A percentile compares a stretch with the other conserved stretches of the same genome.
These are phyloP conservation scores for Sutorius australiensis DNA, from an alignment of 768 basidiomycete genomes.

Conservation along the genomic window DNA sequence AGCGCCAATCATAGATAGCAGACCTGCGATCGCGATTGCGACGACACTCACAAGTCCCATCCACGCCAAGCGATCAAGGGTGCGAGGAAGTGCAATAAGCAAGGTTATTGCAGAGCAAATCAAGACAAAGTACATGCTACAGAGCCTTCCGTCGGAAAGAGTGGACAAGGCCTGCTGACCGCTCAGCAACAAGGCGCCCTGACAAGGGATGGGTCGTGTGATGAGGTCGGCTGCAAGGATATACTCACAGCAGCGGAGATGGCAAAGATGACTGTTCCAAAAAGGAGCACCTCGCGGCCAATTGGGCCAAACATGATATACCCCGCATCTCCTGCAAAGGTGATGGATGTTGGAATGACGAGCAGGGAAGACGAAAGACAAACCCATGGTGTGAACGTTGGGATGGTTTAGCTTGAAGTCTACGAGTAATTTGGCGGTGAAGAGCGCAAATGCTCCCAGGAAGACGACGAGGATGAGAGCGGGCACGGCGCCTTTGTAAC, in stretches of 20 bases:
- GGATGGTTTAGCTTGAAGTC: conserved; percentile 39
- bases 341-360: background rate
- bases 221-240: background rate
- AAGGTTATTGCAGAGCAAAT: conserved; percentile 38
- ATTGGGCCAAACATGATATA: conserved; percentile 2
- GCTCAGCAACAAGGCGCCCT: conserved; percentile 33
- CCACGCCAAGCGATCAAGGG: conserved; percentile 40
- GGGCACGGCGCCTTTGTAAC: conserved; percentile 4
- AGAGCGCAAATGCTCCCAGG: conserved; percentile 1
- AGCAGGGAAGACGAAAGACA: background rate
- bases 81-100: conserved; percentile 6
- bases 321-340: conserved; percentile 1
- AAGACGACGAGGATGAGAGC: conserved; percentile 5
- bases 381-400: conserved; percentile 51
- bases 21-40: conserved; percentile 42
- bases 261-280: conserved; percentile 1
- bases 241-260: background rate
- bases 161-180: conserved; percentile 50
- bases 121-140: conserved; percentile 41
- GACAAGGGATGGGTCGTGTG: background rate
- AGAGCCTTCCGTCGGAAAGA: conserved; percentile 47
- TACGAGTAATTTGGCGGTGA: conserved; percentile 44
- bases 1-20: conserved; percentile 50
- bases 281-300: conserved; percentile 3
- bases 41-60: conserved; percentile 38